Evolutionary conservation across 768 basidiomycete genomes (phyloP).

Genomic region (Lentinula aciculospora): DNA sequence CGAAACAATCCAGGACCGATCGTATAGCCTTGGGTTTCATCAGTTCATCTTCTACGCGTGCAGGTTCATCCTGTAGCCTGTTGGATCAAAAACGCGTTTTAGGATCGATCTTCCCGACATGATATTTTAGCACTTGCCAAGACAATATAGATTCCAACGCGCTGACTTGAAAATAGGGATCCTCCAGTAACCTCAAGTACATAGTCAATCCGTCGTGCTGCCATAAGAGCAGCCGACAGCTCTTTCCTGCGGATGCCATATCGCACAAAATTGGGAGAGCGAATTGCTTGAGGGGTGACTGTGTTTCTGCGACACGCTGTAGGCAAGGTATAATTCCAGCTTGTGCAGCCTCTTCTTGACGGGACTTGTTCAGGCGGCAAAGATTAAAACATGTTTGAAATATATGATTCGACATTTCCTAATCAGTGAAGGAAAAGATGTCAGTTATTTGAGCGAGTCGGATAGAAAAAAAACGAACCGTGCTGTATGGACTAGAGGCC

Average conservation of each 20-base stretch:
- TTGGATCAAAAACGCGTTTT: too few species aligned
- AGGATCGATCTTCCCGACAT: background rate
- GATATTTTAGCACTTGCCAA: slow-evolving; percentile 49
- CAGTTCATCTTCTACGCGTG: slow-evolving; percentile 87
- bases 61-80: slow-evolving; percentile 94
- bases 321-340: slow-evolving; percentile 92
- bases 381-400: slow-evolving; percentile 98
- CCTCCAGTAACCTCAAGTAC: slow-evolving; percentile 74
- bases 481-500: slow-evolving; percentile 69
- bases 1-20: slow-evolving; percentile 71
- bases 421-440: slow-evolving; percentile 5
- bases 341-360: slow-evolving; percentile 96
- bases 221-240: slow-evolving; percentile 85
- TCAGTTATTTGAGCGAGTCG: background rate
- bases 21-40: slow-evolving; percentile 61
- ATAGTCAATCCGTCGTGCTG: slow-evolving; percentile 85
- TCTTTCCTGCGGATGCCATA: slow-evolving; percentile 91
- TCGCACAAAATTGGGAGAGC: slow-evolving; percentile 96
- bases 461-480: slow-evolving; percentile 42
- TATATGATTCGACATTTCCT: slow-evolving; percentile 97
- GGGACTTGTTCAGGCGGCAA: slow-evolving; percentile 86
- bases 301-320: slow-evolving; percentile 81
- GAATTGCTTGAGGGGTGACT: slow-evolving; percentile 93
- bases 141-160: slow-evolving; percentile 86
- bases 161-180: slow-evolving; percentile 89